Conservation (phyloP, 116 monocot genomes). For the Trichopus zeylanicus region DNA sequence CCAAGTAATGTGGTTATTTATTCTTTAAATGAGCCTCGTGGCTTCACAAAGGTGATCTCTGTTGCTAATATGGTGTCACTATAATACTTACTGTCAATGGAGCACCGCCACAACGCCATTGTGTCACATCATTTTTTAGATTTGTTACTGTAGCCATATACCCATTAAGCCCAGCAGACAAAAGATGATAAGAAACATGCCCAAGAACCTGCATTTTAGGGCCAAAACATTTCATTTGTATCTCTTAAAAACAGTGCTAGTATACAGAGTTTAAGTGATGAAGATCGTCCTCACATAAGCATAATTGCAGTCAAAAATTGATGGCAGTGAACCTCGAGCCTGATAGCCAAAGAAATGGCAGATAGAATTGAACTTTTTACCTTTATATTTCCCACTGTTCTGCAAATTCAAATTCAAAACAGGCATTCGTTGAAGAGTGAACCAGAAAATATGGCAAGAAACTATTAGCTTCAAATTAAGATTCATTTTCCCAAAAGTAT, state of each 20-base stretch:
- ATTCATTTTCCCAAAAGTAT: too few relatives aligned
- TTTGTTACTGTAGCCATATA: conserved; percentile 42
- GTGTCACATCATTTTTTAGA: conserved; percentile 27
- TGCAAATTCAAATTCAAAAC: conserved; percentile 7
- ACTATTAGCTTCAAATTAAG: neutral
- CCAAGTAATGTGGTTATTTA: too few relatives aligned
- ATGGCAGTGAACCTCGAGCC: conserved; percentile 33
- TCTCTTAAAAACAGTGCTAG: neutral
- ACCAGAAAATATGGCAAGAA: neutral
- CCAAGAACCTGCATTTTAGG: conserved; percentile 26
- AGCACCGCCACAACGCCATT: conserved; percentile 38
- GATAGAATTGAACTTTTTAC: conserved; percentile 43
- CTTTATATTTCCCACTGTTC: conserved; percentile 36
- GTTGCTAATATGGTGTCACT: too few relatives aligned
- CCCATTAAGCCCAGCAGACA: conserved; percentile 33
- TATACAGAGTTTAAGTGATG: neutral
- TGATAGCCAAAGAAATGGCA: conserved; percentile 47
- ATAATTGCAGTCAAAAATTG: conserved; percentile 42
- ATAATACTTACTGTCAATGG: conserved; percentile 31
- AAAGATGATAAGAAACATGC: conserved; percentile 30
- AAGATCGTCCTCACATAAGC: conserved; percentile 31
- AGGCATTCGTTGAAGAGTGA: neutral
- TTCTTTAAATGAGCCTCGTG: too few relatives aligned
- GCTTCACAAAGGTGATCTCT: too few relatives aligned
- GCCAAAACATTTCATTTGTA: neutral